These are phyloP conservation scores for Citrus mangshanensis DNA, from an alignment of 345 rosid genomes.

Conservation along the genomic window DNA sequence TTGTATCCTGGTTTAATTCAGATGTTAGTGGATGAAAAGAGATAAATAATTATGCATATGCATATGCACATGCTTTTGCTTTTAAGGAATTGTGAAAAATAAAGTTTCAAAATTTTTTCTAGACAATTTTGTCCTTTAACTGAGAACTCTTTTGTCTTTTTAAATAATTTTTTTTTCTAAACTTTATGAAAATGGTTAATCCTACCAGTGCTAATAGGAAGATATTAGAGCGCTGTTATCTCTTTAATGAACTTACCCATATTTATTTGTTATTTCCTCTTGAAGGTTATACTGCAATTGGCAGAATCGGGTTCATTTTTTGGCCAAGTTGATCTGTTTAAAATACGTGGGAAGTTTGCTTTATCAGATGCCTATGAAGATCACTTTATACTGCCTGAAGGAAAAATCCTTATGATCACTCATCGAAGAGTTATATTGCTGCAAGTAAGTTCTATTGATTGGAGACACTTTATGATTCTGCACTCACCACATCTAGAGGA, in stretches of 20 bases:
- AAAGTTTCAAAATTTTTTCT: neutral
- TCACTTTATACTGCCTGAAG: constrained; percentile 83
- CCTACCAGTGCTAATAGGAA: neutral
- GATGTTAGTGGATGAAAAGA: neutral
- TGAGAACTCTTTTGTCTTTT: neutral
- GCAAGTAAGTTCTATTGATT: constrained; percentile 54
- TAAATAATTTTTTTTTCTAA: neutral
- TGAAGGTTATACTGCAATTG: constrained; percentile 90
- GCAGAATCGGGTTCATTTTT: constrained; percentile 92
- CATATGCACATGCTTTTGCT: neutral
- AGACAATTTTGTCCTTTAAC: neutral
- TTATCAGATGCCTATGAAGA: constrained; percentile 95
- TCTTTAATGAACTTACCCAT: neutral
- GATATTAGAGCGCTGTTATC: neutral
- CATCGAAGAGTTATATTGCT: constrained; percentile 80
- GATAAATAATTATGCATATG: neutral
- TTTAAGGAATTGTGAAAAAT: neutral
- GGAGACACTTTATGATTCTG: constrained; percentile 4
- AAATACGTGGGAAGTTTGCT: constrained; percentile 98
- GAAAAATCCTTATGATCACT: constrained; percentile 67
- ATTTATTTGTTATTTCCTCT: constrained; percentile 18
- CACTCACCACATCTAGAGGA: neutral
- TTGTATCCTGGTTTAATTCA: neutral
- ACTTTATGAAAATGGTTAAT: neutral
- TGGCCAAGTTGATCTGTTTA: constrained; percentile 94